Base-by-base conservation (phyloP, 768 basidiomycete genomes). In the Agaricus bisporus region DNA sequence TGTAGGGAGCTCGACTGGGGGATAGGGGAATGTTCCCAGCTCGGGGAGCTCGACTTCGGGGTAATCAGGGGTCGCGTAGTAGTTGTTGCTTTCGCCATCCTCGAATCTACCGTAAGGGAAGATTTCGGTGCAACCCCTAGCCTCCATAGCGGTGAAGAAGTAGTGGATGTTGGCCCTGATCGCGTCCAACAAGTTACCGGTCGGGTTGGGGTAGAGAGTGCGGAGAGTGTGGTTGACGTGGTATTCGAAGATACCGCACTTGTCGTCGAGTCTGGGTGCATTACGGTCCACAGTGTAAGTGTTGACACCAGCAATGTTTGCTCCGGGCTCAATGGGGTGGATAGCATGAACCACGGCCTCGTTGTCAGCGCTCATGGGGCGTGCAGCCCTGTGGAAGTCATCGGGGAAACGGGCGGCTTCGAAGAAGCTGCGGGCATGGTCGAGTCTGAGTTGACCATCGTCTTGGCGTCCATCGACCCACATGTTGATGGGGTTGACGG, bases 381-480 rank as follows among this genome's bases (percentile, higher is more conserved):
- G 20, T 32, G 49, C 44, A 8, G 54, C 17, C 12, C 61, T 39
- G 41, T 46, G 54, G 55, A 60, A 63, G 6, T 50, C 58, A 2
- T 38, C 15, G 9, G 61, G 61, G 20, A 58, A 48, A 35, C 45
- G 47, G 38, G 29, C 50, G 26, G 58, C 37, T 51, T 50, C 50
- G 54, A 61, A 63, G 56, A 61, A 63, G 32, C 56, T 44, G 12
- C 54, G 56, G 3, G 61, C 61, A 38, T 41, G 35, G 4, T 26
- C 43, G 53, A 59, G 44, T 22, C 57, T 49, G 10, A 63, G 51
- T 17, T 55, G 51, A 12, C 51, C 45, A 25, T 58, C 51, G 18
- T 36, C 18, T n/a, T 29, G 41, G 6, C 61, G 60, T 20, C 60
- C 58, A 28, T 61, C 60, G 1, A 61, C 58, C 47, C 60, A 61